Percentiles rank a stretch among this genome's conserved stretches.
Conservation (phyloP, 176 grass and related monocot genomes). For the Paspalum notatum region DNA sequence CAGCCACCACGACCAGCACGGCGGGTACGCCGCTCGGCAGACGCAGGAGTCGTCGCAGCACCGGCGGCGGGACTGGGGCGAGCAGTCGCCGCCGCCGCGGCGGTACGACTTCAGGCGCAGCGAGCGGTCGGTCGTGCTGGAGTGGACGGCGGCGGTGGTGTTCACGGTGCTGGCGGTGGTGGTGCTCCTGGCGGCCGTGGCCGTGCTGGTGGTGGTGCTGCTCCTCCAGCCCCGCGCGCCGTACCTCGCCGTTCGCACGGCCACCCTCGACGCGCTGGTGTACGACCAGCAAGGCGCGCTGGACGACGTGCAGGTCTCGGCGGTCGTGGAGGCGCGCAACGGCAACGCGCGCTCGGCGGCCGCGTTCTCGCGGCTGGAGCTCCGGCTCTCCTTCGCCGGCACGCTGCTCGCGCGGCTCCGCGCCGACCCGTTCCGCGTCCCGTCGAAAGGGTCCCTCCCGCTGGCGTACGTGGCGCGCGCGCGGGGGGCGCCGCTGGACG, state of each 20-base stretch:
- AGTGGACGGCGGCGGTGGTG: constrained; percentile 52
- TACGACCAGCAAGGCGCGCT: constrained; percentile 65
- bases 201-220: constrained; percentile 49
- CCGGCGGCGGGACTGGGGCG: not conserved
- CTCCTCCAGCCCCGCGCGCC: constrained; percentile 51
- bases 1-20: too few relatives aligned
- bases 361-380: constrained; percentile 47
- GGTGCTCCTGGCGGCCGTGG: constrained; percentile 45
- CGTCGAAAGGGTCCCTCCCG: constrained; percentile 34
- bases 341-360: constrained; percentile 50
- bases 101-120: not conserved
- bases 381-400: constrained; percentile 53
- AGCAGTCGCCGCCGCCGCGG: not conserved
- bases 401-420: constrained; percentile 52
- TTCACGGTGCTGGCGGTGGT: constrained; percentile 55
- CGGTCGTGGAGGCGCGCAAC: constrained; percentile 54
- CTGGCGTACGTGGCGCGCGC: constrained; percentile 62
- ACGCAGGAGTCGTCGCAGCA: too few relatives aligned
- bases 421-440: constrained; percentile 49
- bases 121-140: constrained; percentile 8
- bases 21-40: too few relatives aligned
- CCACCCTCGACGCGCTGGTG: constrained; percentile 45
- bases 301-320: constrained; percentile 42
- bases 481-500: constrained; percentile 45
- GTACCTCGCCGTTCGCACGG: constrained; percentile 49